Conservation (phyloP, 768 basidiomycete species). For the Paxillus rubicundulus region DNA sequence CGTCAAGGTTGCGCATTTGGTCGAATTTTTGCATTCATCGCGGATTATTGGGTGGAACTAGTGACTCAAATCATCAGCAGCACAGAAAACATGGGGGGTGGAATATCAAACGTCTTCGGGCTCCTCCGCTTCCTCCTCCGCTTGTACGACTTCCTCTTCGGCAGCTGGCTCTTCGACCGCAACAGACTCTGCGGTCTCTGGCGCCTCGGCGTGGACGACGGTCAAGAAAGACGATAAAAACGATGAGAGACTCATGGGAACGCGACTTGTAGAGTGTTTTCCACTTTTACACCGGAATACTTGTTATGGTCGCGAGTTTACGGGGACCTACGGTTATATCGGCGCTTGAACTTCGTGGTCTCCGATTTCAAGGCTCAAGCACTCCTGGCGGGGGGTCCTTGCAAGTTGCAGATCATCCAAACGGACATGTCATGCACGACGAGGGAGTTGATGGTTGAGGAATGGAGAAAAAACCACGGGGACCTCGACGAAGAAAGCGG, state of each 20-base stretch:
- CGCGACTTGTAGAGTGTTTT: constrained; percentile 11
- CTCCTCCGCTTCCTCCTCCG: constrained; percentile 55
- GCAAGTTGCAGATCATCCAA: no score
- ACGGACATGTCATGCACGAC: no score
- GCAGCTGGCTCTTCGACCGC: constrained; percentile 32
- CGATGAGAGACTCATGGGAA: constrained; percentile 41
- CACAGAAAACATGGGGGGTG: neutral
- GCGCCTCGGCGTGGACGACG: constrained; percentile 42
- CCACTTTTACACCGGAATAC: constrained; percentile 9
- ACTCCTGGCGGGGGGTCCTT: no score
- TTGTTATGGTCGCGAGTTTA: constrained; percentile 25
- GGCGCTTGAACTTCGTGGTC: constrained; percentile 15
- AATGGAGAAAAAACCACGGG: no score
- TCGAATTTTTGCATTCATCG: constrained; percentile 68
- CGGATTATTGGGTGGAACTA: constrained; percentile 70
- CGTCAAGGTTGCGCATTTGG: constrained; percentile 63
- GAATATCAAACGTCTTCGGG: constrained; percentile 75
- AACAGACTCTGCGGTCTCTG: constrained; percentile 34
- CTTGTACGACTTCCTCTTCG: constrained; percentile 40
- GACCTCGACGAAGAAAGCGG: no score
- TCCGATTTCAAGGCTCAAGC: no score
- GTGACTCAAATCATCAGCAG: neutral
- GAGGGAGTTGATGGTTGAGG: no score
- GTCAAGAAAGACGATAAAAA: constrained; percentile 44
- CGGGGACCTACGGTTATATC: constrained; percentile 20